Evolutionary conservation across 1,284 basidiomycete species (phyloP), one percentile per base, ranked within the genome.

Genomic region (Anthracocystis walkeri): DNA sequence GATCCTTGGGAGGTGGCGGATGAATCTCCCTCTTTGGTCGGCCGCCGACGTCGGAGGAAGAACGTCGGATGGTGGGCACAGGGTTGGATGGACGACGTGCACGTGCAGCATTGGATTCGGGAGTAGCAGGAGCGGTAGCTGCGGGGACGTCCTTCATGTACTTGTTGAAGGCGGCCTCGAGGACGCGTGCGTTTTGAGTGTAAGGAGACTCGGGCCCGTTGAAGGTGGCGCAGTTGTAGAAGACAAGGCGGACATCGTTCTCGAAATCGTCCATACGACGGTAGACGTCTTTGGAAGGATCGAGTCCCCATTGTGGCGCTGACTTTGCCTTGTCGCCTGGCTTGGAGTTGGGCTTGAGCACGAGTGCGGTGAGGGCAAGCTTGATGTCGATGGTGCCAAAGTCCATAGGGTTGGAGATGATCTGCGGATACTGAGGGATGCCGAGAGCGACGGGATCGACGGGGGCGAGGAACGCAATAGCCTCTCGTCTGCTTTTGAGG

Each of bases 21-120:
- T 97, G 95, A 42, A 97, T 95, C 86, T 98, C 96, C 58, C 96
- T 92, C 87, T 97, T 97, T 0, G 96, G 96, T 21, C 96, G 90
- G n/a, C 90, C 89, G 41, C 90, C 87, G 48, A 87, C 88, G 29
- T 86, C 85, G n/a, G 87, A 86, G 12, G 86, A 86, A 18, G 90
- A 90, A 29, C 92, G 91, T 46, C 92, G 89, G 77, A 93, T 92
- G 57, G 90, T 90, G 53, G 92, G 92, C 7, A 92, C 89, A n/a
- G 91, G 90, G 0, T 90, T 91, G 4, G 92, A 93, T 1, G 90
- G 87, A 54, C 92, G 90, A 50, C 92, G 90, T 27, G 87, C 87
- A 49, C 88, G 84, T 20, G 63, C 69, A 29, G 69, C 72, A 6
- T 25, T 35, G 7, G 69, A 23, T 14, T 73, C 75, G 8, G 61